Conservation (phyloP, 106 monocot species). For the Platanthera zijinensis region DNA sequence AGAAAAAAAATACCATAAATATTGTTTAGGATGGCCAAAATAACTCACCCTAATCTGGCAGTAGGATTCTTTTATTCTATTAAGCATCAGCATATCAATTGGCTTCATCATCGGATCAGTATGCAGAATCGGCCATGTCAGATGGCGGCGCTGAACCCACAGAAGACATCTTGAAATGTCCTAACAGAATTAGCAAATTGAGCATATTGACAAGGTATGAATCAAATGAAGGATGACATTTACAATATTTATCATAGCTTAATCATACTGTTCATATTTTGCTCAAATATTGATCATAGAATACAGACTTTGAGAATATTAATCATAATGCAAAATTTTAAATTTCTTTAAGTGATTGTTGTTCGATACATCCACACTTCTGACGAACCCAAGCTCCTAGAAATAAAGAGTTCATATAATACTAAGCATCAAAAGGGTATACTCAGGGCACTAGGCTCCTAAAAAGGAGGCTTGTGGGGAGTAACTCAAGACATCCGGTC, state of each 20-base stretch:
- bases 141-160: slow-evolving; percentile 73
- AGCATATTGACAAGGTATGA: neutral
- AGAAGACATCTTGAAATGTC: slow-evolving; percentile 90
- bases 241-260: neutral
- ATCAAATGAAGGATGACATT: neutral
- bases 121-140: slow-evolving; percentile 65
- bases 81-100: slow-evolving; percentile 82
- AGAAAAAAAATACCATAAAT: neutral
- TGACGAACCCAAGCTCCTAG: neutral
- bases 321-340: neutral
- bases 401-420: neutral
- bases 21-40: neutral
- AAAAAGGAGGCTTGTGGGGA: neutral
- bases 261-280: neutral
- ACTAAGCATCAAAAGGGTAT: neutral
- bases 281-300: neutral
- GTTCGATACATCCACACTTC: neutral
- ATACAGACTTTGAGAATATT: too few relatives aligned
- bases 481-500: neutral
- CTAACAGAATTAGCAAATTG: slow-evolving; percentile 23
- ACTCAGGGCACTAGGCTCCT: neutral
- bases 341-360: neutral
- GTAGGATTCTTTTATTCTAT: slow-evolving; percentile 81
- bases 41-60: slow-evolving; percentile 77
- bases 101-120: slow-evolving; percentile 72